Conservation (phyloP, 2,329 filamentous ascomycete species). For the Xenosphaeropsis pyriputrescens region DNA sequence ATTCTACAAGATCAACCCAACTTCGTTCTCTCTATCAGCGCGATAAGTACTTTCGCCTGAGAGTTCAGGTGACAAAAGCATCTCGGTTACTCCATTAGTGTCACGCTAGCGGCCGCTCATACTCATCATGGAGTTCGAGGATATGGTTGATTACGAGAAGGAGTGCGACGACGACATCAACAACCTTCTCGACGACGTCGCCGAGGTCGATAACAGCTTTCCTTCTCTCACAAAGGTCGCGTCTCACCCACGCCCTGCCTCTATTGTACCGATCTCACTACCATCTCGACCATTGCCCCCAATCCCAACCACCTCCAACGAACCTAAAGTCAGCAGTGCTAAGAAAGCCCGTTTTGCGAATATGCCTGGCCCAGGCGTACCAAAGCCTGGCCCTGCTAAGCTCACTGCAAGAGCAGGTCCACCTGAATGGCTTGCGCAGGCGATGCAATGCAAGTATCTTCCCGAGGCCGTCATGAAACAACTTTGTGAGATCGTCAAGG, state of each 20-base stretch:
- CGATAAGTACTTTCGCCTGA: no score
- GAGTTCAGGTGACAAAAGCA: no score
- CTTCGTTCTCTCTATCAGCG: no score
- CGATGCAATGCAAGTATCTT: slow-evolving; percentile 93
- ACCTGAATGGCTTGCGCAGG: slow-evolving; percentile 93
- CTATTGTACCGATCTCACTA: no score
- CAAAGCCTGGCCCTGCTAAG: slow-evolving; percentile 81
- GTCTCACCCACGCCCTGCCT: no score
- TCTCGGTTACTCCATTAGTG: no score
- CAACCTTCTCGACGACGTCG: slow-evolving; percentile 1
- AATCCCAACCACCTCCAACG: no score
- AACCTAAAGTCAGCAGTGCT: background rate
- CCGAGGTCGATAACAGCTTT: background rate
- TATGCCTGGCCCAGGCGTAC: slow-evolving; percentile 33
- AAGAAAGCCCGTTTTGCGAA: background rate
- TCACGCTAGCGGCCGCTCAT: no score
- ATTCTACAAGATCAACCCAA: no score
- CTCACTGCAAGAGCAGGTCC: slow-evolving; percentile 71
- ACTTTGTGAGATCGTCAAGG: slow-evolving; percentile 96
- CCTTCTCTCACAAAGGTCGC: no score
- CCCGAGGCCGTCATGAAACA: slow-evolving; percentile 97
- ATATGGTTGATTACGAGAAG: background rate
- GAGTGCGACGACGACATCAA: slow-evolving; percentile 1
- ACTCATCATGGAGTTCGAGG: background rate
- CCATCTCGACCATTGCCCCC: no score